Evolutionary conservation across 331 rosid genomes (phyloP).

Genomic region (Malus hybrid): DNA sequence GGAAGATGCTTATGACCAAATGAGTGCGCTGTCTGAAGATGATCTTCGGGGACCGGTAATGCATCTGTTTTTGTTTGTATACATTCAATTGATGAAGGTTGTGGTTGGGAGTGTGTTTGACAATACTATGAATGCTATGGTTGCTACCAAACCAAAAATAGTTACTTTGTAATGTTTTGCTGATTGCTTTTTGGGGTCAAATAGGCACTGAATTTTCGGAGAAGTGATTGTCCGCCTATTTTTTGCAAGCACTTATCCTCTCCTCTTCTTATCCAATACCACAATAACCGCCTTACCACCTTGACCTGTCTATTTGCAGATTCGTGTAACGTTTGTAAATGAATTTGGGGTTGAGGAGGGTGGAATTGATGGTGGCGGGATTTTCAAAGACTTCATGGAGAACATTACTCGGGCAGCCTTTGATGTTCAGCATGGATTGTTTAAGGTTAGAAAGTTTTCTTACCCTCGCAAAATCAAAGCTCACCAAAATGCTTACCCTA

Average conservation of each 20-base stretch:
- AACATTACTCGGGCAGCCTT: conserved; percentile 96
- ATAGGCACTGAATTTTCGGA: not conserved
- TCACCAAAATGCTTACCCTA: too few species aligned
- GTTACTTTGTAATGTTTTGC: not conserved
- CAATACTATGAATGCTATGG: not conserved
- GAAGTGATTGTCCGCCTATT: not conserved
- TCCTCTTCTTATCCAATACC: not conserved
- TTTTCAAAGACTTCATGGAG: conserved; percentile 97
- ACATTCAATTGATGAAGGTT: not conserved
- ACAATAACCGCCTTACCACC: not conserved
- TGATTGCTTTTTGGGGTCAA: not conserved
- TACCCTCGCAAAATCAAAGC: too few species aligned
- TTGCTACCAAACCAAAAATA: not conserved
- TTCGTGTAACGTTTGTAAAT: conserved; percentile 90
- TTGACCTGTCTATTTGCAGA: conserved; percentile 39
- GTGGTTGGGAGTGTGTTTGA: not conserved
- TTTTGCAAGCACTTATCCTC: not conserved
- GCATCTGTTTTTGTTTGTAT: conserved; percentile 1
- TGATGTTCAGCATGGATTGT: conserved; percentile 92
- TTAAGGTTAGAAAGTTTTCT: conserved; percentile 53
- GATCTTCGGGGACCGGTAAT: conserved; percentile 88
- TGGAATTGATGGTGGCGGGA: conserved; percentile 97
- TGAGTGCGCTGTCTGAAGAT: conserved; percentile 89
- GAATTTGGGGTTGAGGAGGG: conserved; percentile 99
- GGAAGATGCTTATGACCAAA: conserved; percentile 92